Percentiles rank a stretch among this genome's conserved stretches.
These are phyloP conservation scores for Trametes pubescens DNA, from an alignment of 1,284 basidiomycete genomes.

Conservation along the genomic window DNA sequence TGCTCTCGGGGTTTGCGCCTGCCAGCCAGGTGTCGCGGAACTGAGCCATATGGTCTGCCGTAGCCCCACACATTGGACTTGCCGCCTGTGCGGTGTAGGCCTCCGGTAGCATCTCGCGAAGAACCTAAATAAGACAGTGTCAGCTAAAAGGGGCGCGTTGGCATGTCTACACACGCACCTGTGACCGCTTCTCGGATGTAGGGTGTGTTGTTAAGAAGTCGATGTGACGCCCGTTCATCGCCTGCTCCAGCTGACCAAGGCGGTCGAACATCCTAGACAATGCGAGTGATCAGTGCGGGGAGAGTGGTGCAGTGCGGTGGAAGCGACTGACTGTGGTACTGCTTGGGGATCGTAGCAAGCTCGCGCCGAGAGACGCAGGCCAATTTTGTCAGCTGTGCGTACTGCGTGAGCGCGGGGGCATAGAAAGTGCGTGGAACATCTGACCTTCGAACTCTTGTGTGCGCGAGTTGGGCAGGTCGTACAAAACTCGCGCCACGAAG, in stretches of 20 bases:
- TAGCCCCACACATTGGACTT: conserved; percentile 36
- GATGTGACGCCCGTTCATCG: conserved; percentile 41
- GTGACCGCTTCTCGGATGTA: conserved; percentile 69
- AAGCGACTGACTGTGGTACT: conserved; percentile 66
- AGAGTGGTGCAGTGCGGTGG: not conserved
- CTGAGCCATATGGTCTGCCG: conserved; percentile 33
- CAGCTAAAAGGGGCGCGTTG: conserved; percentile 1
- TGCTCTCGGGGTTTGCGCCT: conserved; percentile 16
- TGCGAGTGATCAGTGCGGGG: not conserved
- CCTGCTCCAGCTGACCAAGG: conserved; percentile 60
- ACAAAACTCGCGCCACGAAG: conserved; percentile 60
- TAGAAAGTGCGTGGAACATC: not conserved
- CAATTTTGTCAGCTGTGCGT: conserved; percentile 75
- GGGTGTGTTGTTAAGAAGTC: conserved; percentile 84
- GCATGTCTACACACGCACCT: conserved; percentile 52
- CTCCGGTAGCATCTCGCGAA: conserved; percentile 64
- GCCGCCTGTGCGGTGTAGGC: conserved; percentile 57
- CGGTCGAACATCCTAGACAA: conserved; percentile 72
- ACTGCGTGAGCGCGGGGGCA: not conserved
- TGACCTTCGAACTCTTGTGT: conserved; percentile 83
- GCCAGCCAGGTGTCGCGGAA: conserved; percentile 35
- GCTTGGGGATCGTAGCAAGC: conserved; percentile 87
- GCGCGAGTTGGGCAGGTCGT: conserved; percentile 87
- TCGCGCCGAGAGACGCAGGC: conserved; percentile 73
- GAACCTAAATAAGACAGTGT: conserved; percentile 48